These are phyloP conservation scores for Thelonectria rubi DNA, from an alignment of 2,329 filamentous ascomycete genomes.

Conservation along the genomic window DNA sequence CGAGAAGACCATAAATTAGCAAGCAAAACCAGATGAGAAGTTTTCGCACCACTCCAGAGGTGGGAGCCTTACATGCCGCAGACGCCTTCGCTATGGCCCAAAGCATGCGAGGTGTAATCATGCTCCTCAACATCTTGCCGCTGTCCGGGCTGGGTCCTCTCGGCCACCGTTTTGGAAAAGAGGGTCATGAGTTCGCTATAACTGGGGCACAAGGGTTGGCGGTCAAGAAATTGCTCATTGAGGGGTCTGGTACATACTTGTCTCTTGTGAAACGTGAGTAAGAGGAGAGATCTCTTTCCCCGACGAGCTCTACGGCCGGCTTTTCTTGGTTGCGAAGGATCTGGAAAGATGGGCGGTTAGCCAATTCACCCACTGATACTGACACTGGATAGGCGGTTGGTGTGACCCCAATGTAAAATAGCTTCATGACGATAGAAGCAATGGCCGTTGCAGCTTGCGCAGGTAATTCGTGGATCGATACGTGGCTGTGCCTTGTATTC, in stretches of 20 bases:
- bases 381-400: too few species aligned
- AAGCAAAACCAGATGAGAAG: neutral
- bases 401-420: slow-evolving; percentile 84
- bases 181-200: slow-evolving; percentile 78
- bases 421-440: slow-evolving; percentile 70
- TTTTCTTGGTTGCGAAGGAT: slow-evolving; percentile 81
- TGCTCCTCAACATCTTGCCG: slow-evolving; percentile 87
- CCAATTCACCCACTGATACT: too few species aligned
- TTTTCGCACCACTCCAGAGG: neutral
- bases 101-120: slow-evolving; percentile 81
- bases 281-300: slow-evolving; percentile 78
- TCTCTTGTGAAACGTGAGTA: slow-evolving; percentile 83
- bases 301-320: slow-evolving; percentile 78
- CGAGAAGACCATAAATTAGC: neutral
- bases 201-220: slow-evolving; percentile 30
- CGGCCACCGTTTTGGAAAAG: slow-evolving; percentile 86
- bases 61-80: slow-evolving; percentile 63
- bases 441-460: too few species aligned
- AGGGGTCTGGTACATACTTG: slow-evolving; percentile 59
- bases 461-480: too few species aligned
- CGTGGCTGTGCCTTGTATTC: too few species aligned
- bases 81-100: slow-evolving; percentile 77
- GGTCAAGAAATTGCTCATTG: too few species aligned
- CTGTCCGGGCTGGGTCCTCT: slow-evolving; percentile 80
- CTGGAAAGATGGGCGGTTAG: slow-evolving; percentile 54